Evolutionary conservation across 306 rosid genomes (phyloP).

Genomic region (Hippophae tibetana): DNA sequence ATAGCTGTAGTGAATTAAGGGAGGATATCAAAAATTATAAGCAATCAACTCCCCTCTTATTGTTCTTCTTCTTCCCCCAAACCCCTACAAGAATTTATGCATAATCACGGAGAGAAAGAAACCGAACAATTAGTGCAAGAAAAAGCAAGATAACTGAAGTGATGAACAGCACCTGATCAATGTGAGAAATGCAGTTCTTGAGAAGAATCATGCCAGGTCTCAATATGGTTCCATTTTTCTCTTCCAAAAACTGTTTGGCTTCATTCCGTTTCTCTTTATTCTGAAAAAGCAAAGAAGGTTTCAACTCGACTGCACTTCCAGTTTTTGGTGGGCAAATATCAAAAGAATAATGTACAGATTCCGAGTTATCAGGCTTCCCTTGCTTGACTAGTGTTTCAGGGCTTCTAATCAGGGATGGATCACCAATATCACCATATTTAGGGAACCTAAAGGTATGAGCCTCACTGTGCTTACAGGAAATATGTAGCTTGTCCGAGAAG

Average conservation of each 20-base stretch:
- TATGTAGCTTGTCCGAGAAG: slow-evolving; percentile 1
- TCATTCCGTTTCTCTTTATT: slow-evolving; percentile 46
- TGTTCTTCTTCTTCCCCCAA: background rate
- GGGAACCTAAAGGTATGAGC: background rate
- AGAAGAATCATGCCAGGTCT: slow-evolving; percentile 56
- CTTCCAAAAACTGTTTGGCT: slow-evolving; percentile 16
- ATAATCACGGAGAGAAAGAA: background rate
- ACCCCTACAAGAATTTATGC: background rate
- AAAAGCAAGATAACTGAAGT: background rate
- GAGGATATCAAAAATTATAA: too few species aligned
- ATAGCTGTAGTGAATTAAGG: too few species aligned
- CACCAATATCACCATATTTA: background rate
- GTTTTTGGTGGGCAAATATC: slow-evolving; percentile 48
- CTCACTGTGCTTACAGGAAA: background rate
- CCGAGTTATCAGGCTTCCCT: slow-evolving; percentile 7
- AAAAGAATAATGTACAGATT: slow-evolving; percentile 10
- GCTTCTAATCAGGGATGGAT: background rate
- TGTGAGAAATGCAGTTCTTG: slow-evolving; percentile 29
- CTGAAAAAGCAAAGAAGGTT: slow-evolving; percentile 19
- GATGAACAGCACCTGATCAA: slow-evolving; percentile 41
- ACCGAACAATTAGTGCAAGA: background rate
- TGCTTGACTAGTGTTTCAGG: background rate
- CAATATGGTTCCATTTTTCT: slow-evolving; percentile 2
- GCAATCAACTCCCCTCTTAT: background rate
- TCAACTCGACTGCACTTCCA: slow-evolving; percentile 10